Evolutionary conservation across 176 grass and related monocot species (phyloP), one percentile per base, ranked within the genome.

Genomic region (Ananas comosus): DNA sequence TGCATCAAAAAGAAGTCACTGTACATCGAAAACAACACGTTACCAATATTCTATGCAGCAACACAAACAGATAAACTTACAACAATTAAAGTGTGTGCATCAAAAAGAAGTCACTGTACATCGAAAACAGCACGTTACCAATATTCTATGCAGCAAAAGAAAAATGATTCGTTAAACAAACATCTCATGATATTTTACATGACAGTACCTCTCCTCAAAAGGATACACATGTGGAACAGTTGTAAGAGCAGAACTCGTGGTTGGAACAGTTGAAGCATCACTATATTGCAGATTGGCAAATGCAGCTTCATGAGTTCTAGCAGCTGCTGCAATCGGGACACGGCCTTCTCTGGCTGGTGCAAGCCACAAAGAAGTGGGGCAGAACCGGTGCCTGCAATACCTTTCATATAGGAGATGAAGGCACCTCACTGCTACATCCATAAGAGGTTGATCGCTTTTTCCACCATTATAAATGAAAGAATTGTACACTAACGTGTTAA

Each of bases 401-500:
- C 93, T 80, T 90, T 97, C 93, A 83, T 97, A 87, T 4, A 92
- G 84, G 69, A 97, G 80, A 87, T 90, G 85, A 83, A 97, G 89
- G 73, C 93, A 97, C 78, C 77, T 97, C 13, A 87, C 82, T 81
- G 88, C 72, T 57, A 92, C 67, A 64, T 92, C 86, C 51, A 87
- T 83, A 67, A 92, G 76, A 58, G 75, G 64, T 67, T 87, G 86
- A 56, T 42, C 76, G 83, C 65, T 73, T 58, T 67, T 78, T 68
- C 70, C 73, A 79, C 81, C 58, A 89, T 71, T 85, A 48, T 83
- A 81, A 78, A 83, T 53, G 51, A 92, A 87, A 56, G 86, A 92
- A 79, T 85, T 97, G 63, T 97, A 97, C 71, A 90, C 93, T 79
- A 97, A 85, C 14, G 93, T 97, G 85, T 97, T 97, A 67, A 97